phyloP scores from a whole-genome alignment of 225 moss, liverwort and hornwort species.

The Marchantia polymorpha region DNA sequence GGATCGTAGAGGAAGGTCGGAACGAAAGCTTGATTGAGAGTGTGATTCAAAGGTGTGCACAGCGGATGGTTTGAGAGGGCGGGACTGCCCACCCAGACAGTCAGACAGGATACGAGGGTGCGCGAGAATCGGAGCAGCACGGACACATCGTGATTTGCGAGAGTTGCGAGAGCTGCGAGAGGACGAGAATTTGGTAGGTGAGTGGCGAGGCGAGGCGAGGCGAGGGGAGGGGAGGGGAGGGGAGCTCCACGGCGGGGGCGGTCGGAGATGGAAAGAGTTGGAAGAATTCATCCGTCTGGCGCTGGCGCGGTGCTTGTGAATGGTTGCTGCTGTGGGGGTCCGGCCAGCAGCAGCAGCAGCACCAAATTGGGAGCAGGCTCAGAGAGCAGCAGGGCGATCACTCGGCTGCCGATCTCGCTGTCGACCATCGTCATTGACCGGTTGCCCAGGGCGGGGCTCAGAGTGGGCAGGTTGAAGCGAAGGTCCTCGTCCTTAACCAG shows the following conservation, averaged over 20 bases:
- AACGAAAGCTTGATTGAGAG: not conserved
- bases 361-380: not conserved
- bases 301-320: slow-evolving; percentile 7
- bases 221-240: slow-evolving; percentile 1
- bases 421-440: slow-evolving; percentile 38
- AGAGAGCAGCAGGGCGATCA: not conserved
- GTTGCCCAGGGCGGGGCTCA: slow-evolving; percentile 21
- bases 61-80: not conserved
- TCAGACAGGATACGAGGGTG: not conserved
- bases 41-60: not conserved
- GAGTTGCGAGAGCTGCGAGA: slow-evolving; percentile 3
- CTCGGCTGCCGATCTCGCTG: slow-evolving; percentile 13
- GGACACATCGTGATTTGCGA: too few species aligned
- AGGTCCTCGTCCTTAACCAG: slow-evolving; percentile 11
- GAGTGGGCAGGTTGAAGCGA: slow-evolving; percentile 21
- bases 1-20: not conserved
- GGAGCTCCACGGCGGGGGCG: not conserved
- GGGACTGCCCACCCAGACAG: not conserved
- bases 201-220: not conserved
- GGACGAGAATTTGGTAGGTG: not conserved
- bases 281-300: slow-evolving; percentile 19
- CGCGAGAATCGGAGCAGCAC: slow-evolving; percentile 14
- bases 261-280: slow-evolving; percentile 39
- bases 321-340: not conserved
- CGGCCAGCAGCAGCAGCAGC: slow-evolving; percentile 6